phyloP scores from a whole-genome alignment of 345 rosid genomes.

The Viola odorata region DNA sequence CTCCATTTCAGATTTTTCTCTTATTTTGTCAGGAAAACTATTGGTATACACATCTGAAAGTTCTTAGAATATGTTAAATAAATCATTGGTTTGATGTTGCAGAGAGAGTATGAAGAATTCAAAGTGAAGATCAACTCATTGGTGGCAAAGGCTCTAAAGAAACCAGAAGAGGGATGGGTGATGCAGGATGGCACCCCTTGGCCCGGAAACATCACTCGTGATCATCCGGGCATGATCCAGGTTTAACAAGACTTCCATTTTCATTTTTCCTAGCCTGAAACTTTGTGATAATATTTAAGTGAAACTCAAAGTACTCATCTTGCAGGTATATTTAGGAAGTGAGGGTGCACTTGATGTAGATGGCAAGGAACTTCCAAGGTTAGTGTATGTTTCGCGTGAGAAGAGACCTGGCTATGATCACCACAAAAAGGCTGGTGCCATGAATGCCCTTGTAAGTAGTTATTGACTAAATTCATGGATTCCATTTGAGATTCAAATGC shows the following conservation, averaged over 20 bases:
- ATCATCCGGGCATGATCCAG: constrained; percentile 99
- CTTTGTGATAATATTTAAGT: neutral
- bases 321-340: constrained; percentile 89
- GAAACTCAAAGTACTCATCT: constrained; percentile 2
- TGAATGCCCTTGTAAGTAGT: constrained; percentile 78
- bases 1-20: too few relatives aligned
- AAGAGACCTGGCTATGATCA: constrained; percentile 89
- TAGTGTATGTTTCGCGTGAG: constrained; percentile 95
- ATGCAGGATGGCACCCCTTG: constrained; percentile 99
- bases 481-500: neutral
- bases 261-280: neutral
- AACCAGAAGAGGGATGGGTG: constrained; percentile 99
- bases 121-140: constrained; percentile 85
- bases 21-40: neutral
- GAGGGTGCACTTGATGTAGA: constrained; percentile 89
- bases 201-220: constrained; percentile 99
- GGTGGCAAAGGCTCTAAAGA: constrained; percentile 92
- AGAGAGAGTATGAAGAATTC: constrained; percentile 98
- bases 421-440: constrained; percentile 99
- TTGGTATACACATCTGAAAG: too few relatives aligned
- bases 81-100: constrained; percentile 9
- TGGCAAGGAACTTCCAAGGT: constrained; percentile 82
- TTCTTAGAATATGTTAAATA: too few relatives aligned
- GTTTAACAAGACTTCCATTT: constrained; percentile 23
- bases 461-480: neutral